These are phyloP conservation scores for Peniophora sp. DNA, from an alignment of 1,284 basidiomycete species.

Conservation along the genomic window DNA sequence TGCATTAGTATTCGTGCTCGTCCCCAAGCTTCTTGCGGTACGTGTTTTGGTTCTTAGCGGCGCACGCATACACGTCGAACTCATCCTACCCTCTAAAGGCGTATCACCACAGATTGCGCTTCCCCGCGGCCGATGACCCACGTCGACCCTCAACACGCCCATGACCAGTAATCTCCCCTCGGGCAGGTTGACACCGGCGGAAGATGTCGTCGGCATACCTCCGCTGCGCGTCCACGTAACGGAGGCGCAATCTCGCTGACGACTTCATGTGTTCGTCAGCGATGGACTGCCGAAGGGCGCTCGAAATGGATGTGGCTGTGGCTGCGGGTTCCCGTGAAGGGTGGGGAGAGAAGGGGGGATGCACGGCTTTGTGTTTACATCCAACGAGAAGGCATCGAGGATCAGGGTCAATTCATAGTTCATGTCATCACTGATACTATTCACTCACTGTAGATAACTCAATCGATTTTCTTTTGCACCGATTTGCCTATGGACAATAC, in stretches of 20 bases:
- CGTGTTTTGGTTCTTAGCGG: conserved; percentile 5
- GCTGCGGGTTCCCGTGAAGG: too few species aligned
- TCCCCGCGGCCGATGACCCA: conserved; percentile 45
- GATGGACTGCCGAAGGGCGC: background rate
- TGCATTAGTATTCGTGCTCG: conserved; percentile 78
- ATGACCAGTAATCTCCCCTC: conserved; percentile 46
- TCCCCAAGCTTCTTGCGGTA: conserved; percentile 95
- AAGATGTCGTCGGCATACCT: conserved; percentile 12
- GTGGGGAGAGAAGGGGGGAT: too few species aligned
- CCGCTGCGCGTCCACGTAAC: conserved; percentile 19
- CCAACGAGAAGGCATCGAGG: too few species aligned
- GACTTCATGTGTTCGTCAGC: background rate
- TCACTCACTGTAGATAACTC: too few species aligned
- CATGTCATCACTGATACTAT: too few species aligned
- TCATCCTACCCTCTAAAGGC: conserved; percentile 38
- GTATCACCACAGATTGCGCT: conserved; percentile 72
- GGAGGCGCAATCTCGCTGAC: conserved; percentile 27
- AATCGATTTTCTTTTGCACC: too few species aligned
- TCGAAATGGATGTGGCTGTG: too few species aligned
- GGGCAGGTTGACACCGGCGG: conserved; percentile 29
- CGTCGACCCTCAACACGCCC: conserved; percentile 59
- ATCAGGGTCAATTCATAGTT: too few species aligned
- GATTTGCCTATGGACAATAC: too few species aligned
- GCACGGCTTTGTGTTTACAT: too few species aligned
- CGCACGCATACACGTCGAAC: conserved; percentile 2